These are phyloP conservation scores for Lipomyces oligophaga DNA, from an alignment of 805 yeast genomes.

Conservation along the genomic window DNA sequence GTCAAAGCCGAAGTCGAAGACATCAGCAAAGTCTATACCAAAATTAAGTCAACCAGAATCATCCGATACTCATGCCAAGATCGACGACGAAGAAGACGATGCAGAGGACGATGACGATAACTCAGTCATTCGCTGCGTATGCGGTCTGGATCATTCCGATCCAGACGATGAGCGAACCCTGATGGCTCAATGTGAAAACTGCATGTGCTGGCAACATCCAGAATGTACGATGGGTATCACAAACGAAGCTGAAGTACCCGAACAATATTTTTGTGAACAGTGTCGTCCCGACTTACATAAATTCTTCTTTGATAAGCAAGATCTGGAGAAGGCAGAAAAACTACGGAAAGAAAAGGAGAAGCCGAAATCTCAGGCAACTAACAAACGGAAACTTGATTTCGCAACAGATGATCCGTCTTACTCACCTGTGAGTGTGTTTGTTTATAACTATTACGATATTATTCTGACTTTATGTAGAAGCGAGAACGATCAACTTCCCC, in stretches of 20 bases:
- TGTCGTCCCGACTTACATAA: slow-evolving; percentile 43
- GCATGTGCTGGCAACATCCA: slow-evolving; percentile 69
- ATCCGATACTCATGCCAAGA: too few relatives aligned
- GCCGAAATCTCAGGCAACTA: not conserved
- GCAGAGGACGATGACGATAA: slow-evolving; percentile 29
- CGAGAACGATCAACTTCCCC: too few relatives aligned
- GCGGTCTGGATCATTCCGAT: slow-evolving; percentile 32
- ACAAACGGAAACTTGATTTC: not conserved
- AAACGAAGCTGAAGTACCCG: slow-evolving; percentile 46
- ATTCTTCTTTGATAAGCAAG: slow-evolving; percentile 12
- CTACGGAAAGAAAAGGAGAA: slow-evolving; percentile 13
- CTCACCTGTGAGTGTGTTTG: too few relatives aligned
- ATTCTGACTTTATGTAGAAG: too few relatives aligned
- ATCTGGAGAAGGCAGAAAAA: slow-evolving; percentile 15
- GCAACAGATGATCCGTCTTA: too few relatives aligned
- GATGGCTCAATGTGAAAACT: slow-evolving; percentile 63
- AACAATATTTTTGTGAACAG: slow-evolving; percentile 50
- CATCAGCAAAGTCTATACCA: not conserved
- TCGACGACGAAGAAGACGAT: slow-evolving; percentile 9
- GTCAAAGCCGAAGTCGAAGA: not conserved
- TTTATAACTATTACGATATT: too few relatives aligned
- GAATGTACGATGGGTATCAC: slow-evolving; percentile 52
- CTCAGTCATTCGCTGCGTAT: slow-evolving; percentile 32
- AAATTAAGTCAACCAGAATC: slow-evolving; percentile 1
- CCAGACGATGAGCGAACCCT: slow-evolving; percentile 42